phyloP scores from a whole-genome alignment of 805 yeast species.

The Yueomyces sp. region DNA sequence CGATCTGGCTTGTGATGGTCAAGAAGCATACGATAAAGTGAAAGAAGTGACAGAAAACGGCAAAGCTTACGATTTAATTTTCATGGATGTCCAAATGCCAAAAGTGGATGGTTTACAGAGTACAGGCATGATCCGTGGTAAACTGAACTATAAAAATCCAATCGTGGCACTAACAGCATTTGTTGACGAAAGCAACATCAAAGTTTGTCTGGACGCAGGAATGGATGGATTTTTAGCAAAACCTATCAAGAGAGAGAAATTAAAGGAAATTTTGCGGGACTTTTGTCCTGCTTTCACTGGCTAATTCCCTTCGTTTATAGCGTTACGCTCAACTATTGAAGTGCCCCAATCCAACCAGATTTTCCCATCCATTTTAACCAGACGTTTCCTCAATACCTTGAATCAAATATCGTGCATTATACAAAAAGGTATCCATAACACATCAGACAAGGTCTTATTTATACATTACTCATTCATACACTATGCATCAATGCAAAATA shows the following conservation, averaged over 20 bases:
- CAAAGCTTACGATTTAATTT: constrained; percentile 52
- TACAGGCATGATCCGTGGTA: constrained; percentile 55
- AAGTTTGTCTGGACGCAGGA: constrained; percentile 77
- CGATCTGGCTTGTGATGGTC: constrained; percentile 79
- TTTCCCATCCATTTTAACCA: no score
- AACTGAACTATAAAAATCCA: constrained; percentile 50
- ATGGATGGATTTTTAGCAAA: constrained; percentile 87
- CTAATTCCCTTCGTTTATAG: no score
- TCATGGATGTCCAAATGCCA: constrained; percentile 99
- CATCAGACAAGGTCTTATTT: no score
- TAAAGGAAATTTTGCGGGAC: constrained; percentile 38
- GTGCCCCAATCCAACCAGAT: no score
- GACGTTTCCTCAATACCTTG: no score
- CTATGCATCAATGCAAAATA: no score
- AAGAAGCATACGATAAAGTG: constrained; percentile 67
- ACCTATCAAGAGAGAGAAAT: constrained; percentile 64
- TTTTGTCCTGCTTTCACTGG: constrained; percentile 10
- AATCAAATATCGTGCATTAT: no score
- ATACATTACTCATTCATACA: no score
- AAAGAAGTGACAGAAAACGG: constrained; percentile 29
- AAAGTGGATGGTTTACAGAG: constrained; percentile 81
- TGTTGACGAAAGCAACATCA: constrained; percentile 84
- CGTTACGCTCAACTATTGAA: no score
- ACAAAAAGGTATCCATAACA: no score
- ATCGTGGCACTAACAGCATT: constrained; percentile 92